A percentile compares a stretch with the other conserved stretches of the same genome.
Conservation (phyloP, 805 yeast genomes). For the Cyberlindnera meyerae region DNA sequence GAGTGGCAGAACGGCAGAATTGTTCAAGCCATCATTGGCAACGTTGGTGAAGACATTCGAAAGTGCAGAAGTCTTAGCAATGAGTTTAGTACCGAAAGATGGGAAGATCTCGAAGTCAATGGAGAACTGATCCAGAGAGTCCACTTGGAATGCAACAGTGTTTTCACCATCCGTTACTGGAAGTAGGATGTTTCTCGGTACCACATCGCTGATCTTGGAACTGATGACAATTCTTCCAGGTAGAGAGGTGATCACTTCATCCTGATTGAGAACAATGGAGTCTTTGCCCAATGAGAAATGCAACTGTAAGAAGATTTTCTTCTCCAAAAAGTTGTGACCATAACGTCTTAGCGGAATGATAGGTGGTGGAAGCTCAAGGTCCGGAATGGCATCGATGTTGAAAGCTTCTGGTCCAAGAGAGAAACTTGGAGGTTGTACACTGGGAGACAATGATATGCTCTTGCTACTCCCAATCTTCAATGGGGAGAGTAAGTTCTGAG, state of each 20-base stretch:
- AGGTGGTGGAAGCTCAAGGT: slow-evolving; percentile 90
- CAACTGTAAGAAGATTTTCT: slow-evolving; percentile 78
- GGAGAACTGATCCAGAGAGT: slow-evolving; percentile 65
- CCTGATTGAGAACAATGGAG: slow-evolving; percentile 36
- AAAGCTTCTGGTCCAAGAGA: slow-evolving; percentile 25
- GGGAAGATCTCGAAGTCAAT: slow-evolving; percentile 91
- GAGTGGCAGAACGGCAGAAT: slow-evolving; percentile 55
- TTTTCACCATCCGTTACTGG: slow-evolving; percentile 59
- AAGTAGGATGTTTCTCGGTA: slow-evolving; percentile 79
- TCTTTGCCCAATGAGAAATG: slow-evolving; percentile 50
- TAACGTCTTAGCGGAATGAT: slow-evolving; percentile 88
- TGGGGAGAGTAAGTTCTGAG: slow-evolving; percentile 22
- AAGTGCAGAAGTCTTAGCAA: slow-evolving; percentile 83
- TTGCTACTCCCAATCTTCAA: slow-evolving; percentile 15
- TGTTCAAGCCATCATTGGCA: slow-evolving; percentile 33
- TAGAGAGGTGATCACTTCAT: slow-evolving; percentile 40
- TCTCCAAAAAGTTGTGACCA: slow-evolving; percentile 93
- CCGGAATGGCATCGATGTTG: slow-evolving; percentile 76
- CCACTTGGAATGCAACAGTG: slow-evolving; percentile 78
- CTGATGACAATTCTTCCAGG: slow-evolving; percentile 84
- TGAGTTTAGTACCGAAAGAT: slow-evolving; percentile 86
- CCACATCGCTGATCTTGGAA: slow-evolving; percentile 69
- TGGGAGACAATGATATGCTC: slow-evolving; percentile 7
- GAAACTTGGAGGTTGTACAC: slow-evolving; percentile 20
- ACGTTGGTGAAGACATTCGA: slow-evolving; percentile 42